These are phyloP conservation scores for Xylariaceae sp. DNA, from an alignment of 2,329 filamentous ascomycete genomes.

Conservation along the genomic window DNA sequence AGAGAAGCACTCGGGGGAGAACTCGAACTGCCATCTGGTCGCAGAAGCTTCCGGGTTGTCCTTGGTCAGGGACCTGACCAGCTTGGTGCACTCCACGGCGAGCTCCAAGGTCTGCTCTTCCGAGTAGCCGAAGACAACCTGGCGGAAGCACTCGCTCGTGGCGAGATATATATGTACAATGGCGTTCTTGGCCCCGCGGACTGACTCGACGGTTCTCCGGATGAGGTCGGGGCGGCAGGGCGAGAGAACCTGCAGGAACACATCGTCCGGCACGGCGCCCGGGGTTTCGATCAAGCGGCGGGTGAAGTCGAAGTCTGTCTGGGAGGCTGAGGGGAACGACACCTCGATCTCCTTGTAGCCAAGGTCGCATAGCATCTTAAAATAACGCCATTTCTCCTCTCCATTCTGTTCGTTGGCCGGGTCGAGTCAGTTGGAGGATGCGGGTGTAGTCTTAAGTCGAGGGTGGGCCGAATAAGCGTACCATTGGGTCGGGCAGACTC, in stretches of 20 bases:
- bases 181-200: constrained; percentile 85
- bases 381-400: constrained; percentile 91
- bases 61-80: constrained; percentile 86
- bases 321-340: constrained; percentile 87
- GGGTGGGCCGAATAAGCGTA: constrained; percentile 31
- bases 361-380: constrained; percentile 84
- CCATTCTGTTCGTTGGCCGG: constrained; percentile 64
- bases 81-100: constrained; percentile 78
- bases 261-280: constrained; percentile 76
- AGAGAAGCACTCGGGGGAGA: constrained; percentile 83
- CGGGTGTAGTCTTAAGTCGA: neutral
- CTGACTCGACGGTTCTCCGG: constrained; percentile 76
- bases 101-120: constrained; percentile 75
- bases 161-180: constrained; percentile 94
- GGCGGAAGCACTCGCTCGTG: constrained; percentile 90
- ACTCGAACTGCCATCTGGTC: constrained; percentile 72
- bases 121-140: constrained; percentile 80
- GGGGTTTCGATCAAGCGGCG: constrained; percentile 78
- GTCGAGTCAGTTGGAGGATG: neutral
- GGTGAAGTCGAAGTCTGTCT: constrained; percentile 95
- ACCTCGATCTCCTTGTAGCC: constrained; percentile 98
- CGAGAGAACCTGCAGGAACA: constrained; percentile 85
- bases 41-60: constrained; percentile 50
- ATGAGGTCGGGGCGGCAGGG: constrained; percentile 92
- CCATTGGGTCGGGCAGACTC: constrained; percentile 88